Percentiles rank a stretch among this genome's conserved stretches.
Conservation (phyloP, 2,329 filamentous ascomycete genomes). For the Trichoderma brevicompactum region DNA sequence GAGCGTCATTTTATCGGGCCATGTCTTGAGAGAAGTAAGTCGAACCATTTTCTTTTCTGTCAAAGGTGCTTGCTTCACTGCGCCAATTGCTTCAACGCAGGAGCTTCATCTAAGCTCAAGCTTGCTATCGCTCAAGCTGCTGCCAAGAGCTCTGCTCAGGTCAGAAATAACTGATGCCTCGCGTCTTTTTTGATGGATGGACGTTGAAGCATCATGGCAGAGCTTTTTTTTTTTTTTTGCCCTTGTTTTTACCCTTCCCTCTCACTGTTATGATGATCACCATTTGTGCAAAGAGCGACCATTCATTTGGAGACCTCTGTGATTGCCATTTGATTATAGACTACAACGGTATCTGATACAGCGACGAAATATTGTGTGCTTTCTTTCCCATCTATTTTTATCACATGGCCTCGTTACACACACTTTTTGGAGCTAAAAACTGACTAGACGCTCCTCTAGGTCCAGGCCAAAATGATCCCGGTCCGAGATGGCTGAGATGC, state of each 20-base stretch:
- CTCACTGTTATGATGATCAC: slow-evolving; percentile 63
- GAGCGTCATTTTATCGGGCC: slow-evolving; percentile 33
- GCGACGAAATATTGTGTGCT: slow-evolving; percentile 24
- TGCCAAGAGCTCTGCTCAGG: neutral
- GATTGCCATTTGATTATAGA: slow-evolving; percentile 72
- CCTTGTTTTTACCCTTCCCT: neutral
- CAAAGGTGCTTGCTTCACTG: neutral
- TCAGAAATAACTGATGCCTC: neutral
- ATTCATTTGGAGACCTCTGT: slow-evolving; percentile 62
- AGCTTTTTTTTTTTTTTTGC: neutral
- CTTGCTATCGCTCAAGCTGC: neutral
- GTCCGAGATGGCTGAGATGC: slow-evolving; percentile 50
- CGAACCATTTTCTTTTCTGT: neutral
- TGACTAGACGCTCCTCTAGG: slow-evolving; percentile 17
- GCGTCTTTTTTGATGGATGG: neutral
- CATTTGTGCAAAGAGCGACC: slow-evolving; percentile 62
- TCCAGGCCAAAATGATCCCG: slow-evolving; percentile 54
- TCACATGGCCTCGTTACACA: neutral
- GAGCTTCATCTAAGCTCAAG: neutral
- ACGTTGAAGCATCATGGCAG: neutral
- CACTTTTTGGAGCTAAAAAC: slow-evolving; percentile 5
- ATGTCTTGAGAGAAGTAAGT: slow-evolving; percentile 42
- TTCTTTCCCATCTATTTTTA: neutral
- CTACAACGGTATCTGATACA: slow-evolving; percentile 97
- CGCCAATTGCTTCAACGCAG: neutral